A percentile compares a stretch with the other conserved stretches of the same genome.
Evolutionary conservation across 2,329 filamentous ascomycete species (phyloP).

Genomic region (Teratosphaeria viscida): DNA sequence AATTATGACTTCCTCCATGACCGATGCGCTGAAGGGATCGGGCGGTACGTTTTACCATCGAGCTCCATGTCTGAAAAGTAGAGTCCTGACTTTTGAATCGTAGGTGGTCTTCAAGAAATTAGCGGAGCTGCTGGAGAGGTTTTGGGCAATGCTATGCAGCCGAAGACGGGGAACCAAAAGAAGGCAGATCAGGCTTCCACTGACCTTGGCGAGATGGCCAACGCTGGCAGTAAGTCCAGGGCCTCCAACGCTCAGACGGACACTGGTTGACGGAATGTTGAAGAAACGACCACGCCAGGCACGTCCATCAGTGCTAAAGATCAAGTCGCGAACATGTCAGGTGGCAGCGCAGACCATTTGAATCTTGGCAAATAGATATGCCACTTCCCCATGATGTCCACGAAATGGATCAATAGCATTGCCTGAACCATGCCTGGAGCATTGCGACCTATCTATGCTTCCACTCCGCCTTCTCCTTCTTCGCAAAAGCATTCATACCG

Average conservation of each 20-base stretch:
- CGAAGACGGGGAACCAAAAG: constrained; percentile 17
- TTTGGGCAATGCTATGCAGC: constrained; percentile 13
- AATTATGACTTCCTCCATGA: constrained; percentile 11
- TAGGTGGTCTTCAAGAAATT: constrained; percentile 20
- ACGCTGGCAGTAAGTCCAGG: constrained; percentile 8
- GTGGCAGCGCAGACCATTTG: constrained; percentile 22
- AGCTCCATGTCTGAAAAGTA: not conserved
- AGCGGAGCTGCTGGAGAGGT: constrained; percentile 16
- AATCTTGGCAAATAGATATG: constrained; percentile 18
- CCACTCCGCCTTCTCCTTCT: constrained; percentile 92
- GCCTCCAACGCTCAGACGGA: not conserved
- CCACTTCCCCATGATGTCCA: not conserved
- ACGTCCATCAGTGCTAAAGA: constrained; percentile 15
- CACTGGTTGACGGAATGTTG: not conserved
- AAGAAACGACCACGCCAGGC: constrained; percentile 12
- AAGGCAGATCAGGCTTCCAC: constrained; percentile 18
- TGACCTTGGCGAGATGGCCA: constrained; percentile 15
- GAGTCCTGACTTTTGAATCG: not conserved
- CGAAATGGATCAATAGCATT: not conserved
- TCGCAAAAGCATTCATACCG: constrained; percentile 82
- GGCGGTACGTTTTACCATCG: constrained; percentile 11
- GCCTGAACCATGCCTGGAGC: not conserved
- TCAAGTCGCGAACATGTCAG: constrained; percentile 20
- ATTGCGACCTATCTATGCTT: constrained; percentile 52
- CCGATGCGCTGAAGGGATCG: constrained; percentile 20